Conservation (phyloP, 768 basidiomycete species). For the Lentinula detonsa region DNA sequence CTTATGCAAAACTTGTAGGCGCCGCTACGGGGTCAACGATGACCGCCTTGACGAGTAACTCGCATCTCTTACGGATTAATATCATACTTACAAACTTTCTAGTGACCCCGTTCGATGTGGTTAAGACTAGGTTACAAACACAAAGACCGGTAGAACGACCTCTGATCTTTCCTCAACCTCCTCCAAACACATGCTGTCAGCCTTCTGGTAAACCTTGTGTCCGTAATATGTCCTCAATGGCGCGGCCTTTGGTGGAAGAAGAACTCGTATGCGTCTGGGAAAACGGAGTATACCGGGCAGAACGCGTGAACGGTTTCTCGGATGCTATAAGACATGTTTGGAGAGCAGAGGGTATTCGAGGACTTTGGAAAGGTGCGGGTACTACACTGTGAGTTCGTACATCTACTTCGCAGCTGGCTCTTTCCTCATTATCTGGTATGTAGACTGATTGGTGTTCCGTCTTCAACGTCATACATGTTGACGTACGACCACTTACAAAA, state of each 20-base stretch:
- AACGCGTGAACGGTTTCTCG: constrained; percentile 78
- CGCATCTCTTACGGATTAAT: background rate
- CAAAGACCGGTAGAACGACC: constrained; percentile 54
- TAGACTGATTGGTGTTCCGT: constrained; percentile 88
- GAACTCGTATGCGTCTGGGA: constrained; percentile 80
- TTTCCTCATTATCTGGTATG: constrained; percentile 1
- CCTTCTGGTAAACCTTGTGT: constrained; percentile 53
- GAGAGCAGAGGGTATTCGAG: constrained; percentile 74
- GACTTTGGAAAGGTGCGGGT: constrained; percentile 94
- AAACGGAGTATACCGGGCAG: constrained; percentile 58
- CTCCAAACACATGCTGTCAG: constrained; percentile 65
- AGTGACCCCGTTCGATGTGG: constrained; percentile 99
- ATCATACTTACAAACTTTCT: constrained; percentile 9
- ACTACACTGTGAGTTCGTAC: constrained; percentile 69
- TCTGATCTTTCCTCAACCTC: constrained; percentile 43
- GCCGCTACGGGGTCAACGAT: constrained; percentile 75
- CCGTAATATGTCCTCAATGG: constrained; percentile 73
- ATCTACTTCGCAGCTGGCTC: background rate
- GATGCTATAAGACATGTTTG: constrained; percentile 80
- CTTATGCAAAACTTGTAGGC: constrained; percentile 75
- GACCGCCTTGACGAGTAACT: constrained; percentile 78
- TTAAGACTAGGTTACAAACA: constrained; percentile 95
- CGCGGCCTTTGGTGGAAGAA: constrained; percentile 48
- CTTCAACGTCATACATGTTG: constrained; percentile 90
- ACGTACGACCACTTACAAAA: constrained; percentile 87